phyloP scores from a whole-genome alignment of 2,329 filamentous ascomycete species.

The Colletotrichum falcatum region DNA sequence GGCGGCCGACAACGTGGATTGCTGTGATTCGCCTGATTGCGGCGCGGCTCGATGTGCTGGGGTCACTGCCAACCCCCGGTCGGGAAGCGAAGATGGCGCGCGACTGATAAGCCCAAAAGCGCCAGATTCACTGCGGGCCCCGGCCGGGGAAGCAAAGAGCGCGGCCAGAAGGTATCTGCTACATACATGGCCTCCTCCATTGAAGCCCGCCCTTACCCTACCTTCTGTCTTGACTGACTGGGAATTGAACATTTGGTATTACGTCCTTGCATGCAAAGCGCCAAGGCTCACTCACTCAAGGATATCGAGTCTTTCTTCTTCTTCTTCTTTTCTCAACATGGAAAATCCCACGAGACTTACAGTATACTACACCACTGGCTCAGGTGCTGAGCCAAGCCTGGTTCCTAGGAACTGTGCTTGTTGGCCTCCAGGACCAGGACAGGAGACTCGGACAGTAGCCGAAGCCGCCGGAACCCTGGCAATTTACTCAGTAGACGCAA shows the following conservation, averaged over 20 bases:
- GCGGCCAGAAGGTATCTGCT: conserved; percentile 8
- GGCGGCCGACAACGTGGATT: conserved; percentile 41
- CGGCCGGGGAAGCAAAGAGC: conserved; percentile 23
- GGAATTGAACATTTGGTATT: not conserved
- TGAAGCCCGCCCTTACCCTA: not conserved
- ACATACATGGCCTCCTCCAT: conserved; percentile 27
- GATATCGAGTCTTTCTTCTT: not conserved
- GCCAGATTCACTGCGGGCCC: conserved; percentile 37
- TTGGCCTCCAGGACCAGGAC: not conserved
- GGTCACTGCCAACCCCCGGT: conserved; percentile 24
- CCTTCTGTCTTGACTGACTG: not conserved
- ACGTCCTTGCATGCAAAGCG: not conserved
- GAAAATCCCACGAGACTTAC: not conserved
- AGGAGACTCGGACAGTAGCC: not conserved
- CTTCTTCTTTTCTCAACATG: not conserved
- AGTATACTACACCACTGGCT: not conserved
- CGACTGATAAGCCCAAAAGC: conserved; percentile 41
- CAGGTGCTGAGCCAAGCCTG: not conserved
- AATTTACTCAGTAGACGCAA: not conserved
- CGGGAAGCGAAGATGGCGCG: conserved; percentile 34
- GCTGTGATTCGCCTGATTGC: conserved; percentile 40
- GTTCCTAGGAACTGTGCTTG: not conserved
- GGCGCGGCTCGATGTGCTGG: conserved; percentile 30
- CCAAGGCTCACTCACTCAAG: not conserved
- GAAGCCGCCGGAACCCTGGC: not conserved